phyloP scores from a whole-genome alignment of 371 early-diverging fungal genomes.

The Mortierella sp. region DNA sequence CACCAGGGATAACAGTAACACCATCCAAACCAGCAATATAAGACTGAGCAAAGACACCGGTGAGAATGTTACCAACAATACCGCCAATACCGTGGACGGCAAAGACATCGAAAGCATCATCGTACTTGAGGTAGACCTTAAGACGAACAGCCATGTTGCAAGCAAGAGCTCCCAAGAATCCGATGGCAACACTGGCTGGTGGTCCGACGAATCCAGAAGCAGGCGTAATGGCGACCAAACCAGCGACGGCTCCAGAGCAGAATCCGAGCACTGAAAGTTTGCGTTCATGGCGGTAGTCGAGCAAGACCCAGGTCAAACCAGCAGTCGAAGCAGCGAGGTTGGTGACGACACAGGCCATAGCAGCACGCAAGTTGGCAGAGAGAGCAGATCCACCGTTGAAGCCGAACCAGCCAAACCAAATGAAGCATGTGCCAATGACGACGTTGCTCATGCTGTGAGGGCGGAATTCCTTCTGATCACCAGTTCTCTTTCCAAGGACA shows the following conservation, averaged over 20 bases:
- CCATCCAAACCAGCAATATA: slow-evolving; percentile 82
- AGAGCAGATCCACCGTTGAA: slow-evolving; percentile 92
- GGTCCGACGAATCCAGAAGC: slow-evolving; percentile 90
- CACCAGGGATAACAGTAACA: slow-evolving; percentile 72
- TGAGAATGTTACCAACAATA: slow-evolving; percentile 85
- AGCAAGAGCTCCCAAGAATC: slow-evolving; percentile 76
- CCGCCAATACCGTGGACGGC: slow-evolving; percentile 93
- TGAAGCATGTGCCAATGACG: slow-evolving; percentile 87
- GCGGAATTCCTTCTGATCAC: slow-evolving; percentile 76
- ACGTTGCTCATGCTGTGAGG: slow-evolving; percentile 93
- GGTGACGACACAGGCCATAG: slow-evolving; percentile 86
- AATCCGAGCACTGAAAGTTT: slow-evolving; percentile 91
- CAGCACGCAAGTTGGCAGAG: slow-evolving; percentile 84
- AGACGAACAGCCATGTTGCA: slow-evolving; percentile 85
- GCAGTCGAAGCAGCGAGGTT: slow-evolving; percentile 88
- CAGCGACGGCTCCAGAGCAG: slow-evolving; percentile 94
- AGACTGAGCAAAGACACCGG: slow-evolving; percentile 90
- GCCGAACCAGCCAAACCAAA: slow-evolving; percentile 95
- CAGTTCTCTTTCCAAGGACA: slow-evolving; percentile 84
- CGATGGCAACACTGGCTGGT: slow-evolving; percentile 83
- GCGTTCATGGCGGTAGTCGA: slow-evolving; percentile 81
- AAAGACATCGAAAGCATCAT: slow-evolving; percentile 92
- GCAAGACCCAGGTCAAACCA: slow-evolving; percentile 85
- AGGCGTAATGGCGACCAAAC: slow-evolving; percentile 93
- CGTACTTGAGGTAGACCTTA: slow-evolving; percentile 85